Conservation (phyloP, 2,329 filamentous ascomycete genomes). For the Phoma herbarum region DNA sequence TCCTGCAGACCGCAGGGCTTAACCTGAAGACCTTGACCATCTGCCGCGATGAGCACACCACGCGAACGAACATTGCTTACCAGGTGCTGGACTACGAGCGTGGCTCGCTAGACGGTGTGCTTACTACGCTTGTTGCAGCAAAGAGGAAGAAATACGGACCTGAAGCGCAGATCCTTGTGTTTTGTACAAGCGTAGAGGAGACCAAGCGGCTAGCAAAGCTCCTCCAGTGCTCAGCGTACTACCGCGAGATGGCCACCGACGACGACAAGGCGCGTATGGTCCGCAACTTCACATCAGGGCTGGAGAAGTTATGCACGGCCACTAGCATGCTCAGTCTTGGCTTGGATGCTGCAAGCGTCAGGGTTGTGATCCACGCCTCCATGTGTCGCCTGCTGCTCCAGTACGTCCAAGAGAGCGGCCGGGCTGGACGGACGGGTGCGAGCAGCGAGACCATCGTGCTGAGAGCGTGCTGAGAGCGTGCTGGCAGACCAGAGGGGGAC, state of each 20-base stretch:
- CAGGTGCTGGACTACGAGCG: background rate
- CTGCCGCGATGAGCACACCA: background rate
- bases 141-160: slow-evolving; percentile 1
- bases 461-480: background rate
- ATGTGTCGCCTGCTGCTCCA: no score
- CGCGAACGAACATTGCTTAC: background rate
- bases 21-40: background rate
- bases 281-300: background rate
- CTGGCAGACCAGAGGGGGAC: background rate
- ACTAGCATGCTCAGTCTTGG: no score
- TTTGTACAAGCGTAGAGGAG: slow-evolving; percentile 3
- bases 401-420: background rate
- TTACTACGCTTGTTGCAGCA: slow-evolving; percentile 2
- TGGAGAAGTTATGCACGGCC: background rate
- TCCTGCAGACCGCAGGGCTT: background rate
- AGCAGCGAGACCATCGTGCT: background rate
- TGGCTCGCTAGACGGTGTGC: background rate
- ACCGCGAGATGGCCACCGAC: slow-evolving; percentile 3
- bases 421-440: background rate
- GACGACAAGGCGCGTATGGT: slow-evolving; percentile 2
- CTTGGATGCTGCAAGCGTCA: no score
- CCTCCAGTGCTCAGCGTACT: slow-evolving; percentile 5
- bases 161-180: slow-evolving; percentile 9
- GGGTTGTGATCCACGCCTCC: no score
- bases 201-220: slow-evolving; percentile 10